Conservation (phyloP, 108 stramenopile genomes). For the Nitzschia sp. region DNA sequence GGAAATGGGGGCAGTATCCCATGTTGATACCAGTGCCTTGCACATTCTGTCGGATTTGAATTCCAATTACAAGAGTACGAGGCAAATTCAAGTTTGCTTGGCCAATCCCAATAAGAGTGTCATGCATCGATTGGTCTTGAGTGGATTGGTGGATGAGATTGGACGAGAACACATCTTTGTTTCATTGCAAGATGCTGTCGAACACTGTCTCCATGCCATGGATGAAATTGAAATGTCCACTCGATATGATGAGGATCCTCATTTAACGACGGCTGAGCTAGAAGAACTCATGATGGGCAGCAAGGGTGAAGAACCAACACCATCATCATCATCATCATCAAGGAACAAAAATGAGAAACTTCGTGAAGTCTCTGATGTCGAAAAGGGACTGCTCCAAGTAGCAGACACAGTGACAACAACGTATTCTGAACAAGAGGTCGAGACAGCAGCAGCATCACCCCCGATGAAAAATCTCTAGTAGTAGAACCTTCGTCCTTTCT, state of each 20-base stretch:
- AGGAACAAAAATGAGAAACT: too few species aligned
- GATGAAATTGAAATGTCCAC: background rate
- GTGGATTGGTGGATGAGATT: conserved; percentile 32
- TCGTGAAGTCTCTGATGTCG: background rate
- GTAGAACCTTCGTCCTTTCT: too few species aligned
- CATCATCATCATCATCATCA: too few species aligned
- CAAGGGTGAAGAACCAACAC: too few species aligned
- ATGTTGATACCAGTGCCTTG: conserved; percentile 53
- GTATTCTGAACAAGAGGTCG: too few species aligned
- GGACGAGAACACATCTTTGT: conserved; percentile 45
- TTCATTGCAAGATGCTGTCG: conserved; percentile 44
- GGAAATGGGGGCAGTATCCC: conserved; percentile 47
- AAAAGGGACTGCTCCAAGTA: background rate
- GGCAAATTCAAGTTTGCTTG: conserved; percentile 38
- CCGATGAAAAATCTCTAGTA: too few species aligned
- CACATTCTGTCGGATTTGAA: conserved; percentile 47
- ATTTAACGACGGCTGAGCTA: too few species aligned
- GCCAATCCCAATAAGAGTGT: conserved; percentile 38
- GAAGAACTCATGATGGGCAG: too few species aligned
- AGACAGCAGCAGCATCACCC: too few species aligned
- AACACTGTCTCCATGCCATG: conserved; percentile 36
- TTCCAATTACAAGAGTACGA: conserved; percentile 17
- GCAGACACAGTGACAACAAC: too few species aligned
- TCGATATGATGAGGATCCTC: too few species aligned
- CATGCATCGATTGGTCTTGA: conserved; percentile 29